Conservation (phyloP, 73 alveolate genomes). For the Tetrahymena thermophila region DNA sequence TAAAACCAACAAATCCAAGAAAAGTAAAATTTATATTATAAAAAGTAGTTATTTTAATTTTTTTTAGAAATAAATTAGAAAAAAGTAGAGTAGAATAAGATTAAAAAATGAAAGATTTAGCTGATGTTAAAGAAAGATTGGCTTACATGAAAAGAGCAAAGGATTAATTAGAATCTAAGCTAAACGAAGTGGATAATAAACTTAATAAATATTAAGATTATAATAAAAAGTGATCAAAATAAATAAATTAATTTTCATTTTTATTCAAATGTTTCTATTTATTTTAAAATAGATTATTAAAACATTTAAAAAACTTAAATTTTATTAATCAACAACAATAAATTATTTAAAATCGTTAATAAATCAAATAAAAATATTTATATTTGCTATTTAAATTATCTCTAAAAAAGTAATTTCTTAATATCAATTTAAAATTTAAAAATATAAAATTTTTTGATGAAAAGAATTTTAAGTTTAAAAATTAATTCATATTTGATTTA, state of each 20-base stretch:
- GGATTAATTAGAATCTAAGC: neutral
- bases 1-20: neutral
- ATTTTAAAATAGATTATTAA: no score
- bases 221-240: neutral
- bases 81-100: neutral
- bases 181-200: neutral
- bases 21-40: neutral
- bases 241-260: neutral
- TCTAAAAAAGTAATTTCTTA: no score
- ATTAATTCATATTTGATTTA: no score
- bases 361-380: no score
- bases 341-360: no score
- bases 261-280: neutral
- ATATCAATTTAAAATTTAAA: no score
- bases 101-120: neutral
- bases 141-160: neutral
- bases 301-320: no score
- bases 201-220: neutral
- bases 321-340: no score
- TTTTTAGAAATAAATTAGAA: neutral
- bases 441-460: no score
- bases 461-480: no score
- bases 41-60: neutral
- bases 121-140: neutral
- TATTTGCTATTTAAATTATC: no score